Base-by-base conservation (phyloP, 371 early-diverging fungal species). In the Coemansia linderi region DNA sequence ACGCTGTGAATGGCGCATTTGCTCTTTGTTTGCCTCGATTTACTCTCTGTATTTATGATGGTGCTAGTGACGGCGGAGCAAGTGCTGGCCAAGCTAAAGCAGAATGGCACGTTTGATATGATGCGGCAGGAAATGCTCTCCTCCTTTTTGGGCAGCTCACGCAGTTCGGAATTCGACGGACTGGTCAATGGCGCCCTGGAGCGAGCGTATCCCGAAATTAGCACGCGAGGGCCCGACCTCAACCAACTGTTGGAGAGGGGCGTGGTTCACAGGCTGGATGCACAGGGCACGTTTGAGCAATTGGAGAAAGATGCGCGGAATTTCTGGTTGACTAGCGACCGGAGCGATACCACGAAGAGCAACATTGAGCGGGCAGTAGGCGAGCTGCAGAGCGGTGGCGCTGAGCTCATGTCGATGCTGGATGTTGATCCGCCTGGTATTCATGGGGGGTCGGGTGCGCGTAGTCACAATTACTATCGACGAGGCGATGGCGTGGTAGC, bases 401-500 rank as follows among this genome's bases (percentile, higher is more conserved):
- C 52, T 27, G 31, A 37, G n/a, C 7, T 37, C 1, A 8, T 15
- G 10, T 46, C 52, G 6, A 31, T 66, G 27, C 37, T 73, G 39
- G 74, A 69, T 37, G 19, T 77, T 10, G 75, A 73, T 22, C 69
- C 77, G 19, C 77, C 77, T 0, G 58, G 73, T 24, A 3, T 27
- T 0, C 52, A 52, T 4, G 73, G 65, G 6, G 41, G 69, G 33
- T 15, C 50, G 24, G 31, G 24, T 0, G 4, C 54, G 56, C 63
- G 71, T 15, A 56, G 59, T 15, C 77, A 77, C 52, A 73, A 56
- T 59, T 74, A 41, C 40, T 77, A 77, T 37, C 69, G 77, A 41
- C 63, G 75, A 17, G 75, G 77, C 56, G 77, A 77, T 24, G 33
- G 57, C 0, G 77, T 73, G 6, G 77, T 74, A 4, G 77, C 74